Evolutionary conservation across 2,329 filamentous ascomycete species (phyloP).

Genomic region (Fusarium nanum): DNA sequence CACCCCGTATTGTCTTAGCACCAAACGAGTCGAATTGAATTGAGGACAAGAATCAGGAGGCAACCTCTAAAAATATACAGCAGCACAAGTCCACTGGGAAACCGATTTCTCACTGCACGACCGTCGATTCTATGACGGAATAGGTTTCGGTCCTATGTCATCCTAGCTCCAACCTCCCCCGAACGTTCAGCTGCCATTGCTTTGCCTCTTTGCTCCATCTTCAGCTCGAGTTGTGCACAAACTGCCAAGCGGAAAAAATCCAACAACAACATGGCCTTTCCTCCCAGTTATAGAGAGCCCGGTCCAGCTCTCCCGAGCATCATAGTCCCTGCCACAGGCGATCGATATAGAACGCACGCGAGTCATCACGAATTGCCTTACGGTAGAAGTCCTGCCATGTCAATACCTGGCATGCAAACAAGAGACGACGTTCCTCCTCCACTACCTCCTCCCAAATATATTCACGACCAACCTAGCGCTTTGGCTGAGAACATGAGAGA

Average conservation of each 20-base stretch:
- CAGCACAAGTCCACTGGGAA: constrained; percentile 9
- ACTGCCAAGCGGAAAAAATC: constrained; percentile 29
- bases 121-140: constrained; percentile 43
- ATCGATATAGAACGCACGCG: constrained; percentile 46
- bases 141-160: constrained; percentile 40
- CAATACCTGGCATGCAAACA: constrained; percentile 55
- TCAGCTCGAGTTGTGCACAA: constrained; percentile 41
- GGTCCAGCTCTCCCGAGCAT: constrained; percentile 53
- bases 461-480: constrained; percentile 49
- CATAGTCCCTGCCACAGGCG: constrained; percentile 48
- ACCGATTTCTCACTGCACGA: constrained; percentile 17
- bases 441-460: constrained; percentile 59
- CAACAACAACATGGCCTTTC: constrained; percentile 51
- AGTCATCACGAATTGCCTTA: constrained; percentile 49
- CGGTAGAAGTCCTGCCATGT: constrained; percentile 54
- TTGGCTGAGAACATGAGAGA: constrained; percentile 48
- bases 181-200: constrained; percentile 44
- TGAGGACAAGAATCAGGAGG: constrained; percentile 19
- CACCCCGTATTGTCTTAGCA: constrained; percentile 38
- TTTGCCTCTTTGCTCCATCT: constrained; percentile 42
- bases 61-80: constrained; percentile 10
- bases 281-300: constrained; percentile 52
- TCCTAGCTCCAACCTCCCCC: constrained; percentile 38
- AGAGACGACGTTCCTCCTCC: constrained; percentile 56
- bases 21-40: constrained; percentile 20